Evolutionary conservation across 208 protist species (phyloP).

Genomic region (Leishmania turanica): DNA sequence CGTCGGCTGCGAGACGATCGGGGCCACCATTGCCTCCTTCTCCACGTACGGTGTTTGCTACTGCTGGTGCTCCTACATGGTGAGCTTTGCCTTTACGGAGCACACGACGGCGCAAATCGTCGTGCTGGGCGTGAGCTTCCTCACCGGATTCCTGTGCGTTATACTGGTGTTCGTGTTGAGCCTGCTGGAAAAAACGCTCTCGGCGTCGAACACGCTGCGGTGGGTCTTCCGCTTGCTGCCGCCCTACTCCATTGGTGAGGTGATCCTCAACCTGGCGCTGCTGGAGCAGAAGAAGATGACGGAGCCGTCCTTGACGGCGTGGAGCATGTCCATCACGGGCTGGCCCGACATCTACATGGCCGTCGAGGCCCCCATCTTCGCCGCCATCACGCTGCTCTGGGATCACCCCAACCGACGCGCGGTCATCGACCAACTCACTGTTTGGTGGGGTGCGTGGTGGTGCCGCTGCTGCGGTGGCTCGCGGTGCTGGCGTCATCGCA

Average conservation of each 20-base stretch:
- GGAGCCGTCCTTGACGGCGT: slow-evolving; percentile 21
- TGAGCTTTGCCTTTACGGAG: slow-evolving; percentile 61
- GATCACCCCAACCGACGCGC: slow-evolving; percentile 48
- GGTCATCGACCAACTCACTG: slow-evolving; percentile 14
- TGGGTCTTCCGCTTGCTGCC: slow-evolving; percentile 64
- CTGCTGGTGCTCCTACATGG: slow-evolving; percentile 39
- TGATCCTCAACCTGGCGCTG: slow-evolving; percentile 55
- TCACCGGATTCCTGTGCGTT: slow-evolving; percentile 68
- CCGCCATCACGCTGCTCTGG: slow-evolving; percentile 37
- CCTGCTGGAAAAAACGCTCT: slow-evolving; percentile 35
- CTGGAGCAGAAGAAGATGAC: slow-evolving; percentile 26
- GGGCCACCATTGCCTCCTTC: slow-evolving; percentile 42
- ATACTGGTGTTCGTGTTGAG: slow-evolving; percentile 53
- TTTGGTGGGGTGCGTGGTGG: background rate
- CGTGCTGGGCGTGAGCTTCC: slow-evolving; percentile 54
- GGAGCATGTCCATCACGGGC: slow-evolving; percentile 35
- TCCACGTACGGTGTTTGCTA: slow-evolving; percentile 50
- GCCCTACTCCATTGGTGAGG: slow-evolving; percentile 61
- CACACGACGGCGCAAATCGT: slow-evolving; percentile 62
- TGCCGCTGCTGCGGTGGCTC: slow-evolving; percentile 1
- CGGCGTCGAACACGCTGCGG: slow-evolving; percentile 33
- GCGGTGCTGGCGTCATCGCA: background rate
- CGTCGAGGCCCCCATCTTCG: slow-evolving; percentile 45
- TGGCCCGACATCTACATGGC: slow-evolving; percentile 60
- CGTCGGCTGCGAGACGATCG: slow-evolving; percentile 35